Conservation (phyloP, 2,329 filamentous ascomycete species). For the Talaromyces sp. region DNA sequence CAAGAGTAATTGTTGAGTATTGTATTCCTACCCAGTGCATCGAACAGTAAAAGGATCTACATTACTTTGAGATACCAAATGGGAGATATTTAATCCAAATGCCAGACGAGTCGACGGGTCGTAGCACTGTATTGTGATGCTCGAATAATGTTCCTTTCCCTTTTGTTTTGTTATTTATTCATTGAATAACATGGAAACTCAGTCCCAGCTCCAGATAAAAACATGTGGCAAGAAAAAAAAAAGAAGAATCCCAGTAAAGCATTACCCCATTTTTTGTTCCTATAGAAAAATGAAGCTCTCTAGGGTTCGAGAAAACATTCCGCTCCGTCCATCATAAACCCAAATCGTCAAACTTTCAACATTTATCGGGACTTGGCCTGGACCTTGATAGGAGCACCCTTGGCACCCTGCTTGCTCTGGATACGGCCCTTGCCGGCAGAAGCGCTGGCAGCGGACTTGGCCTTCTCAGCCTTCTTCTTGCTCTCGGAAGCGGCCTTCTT, state of each 20-base stretch:
- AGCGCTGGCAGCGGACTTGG: constrained; percentile 75
- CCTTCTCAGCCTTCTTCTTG: constrained; percentile 99
- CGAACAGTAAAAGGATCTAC: not conserved
- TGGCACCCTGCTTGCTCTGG: constrained; percentile 94
- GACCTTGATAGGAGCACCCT: constrained; percentile 84
- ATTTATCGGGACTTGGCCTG: constrained; percentile 80
- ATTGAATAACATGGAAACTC: constrained; percentile 20
- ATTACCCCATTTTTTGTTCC: constrained; percentile 14
- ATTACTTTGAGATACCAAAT: not conserved
- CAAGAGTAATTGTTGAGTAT: not conserved
- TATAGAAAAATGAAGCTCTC: constrained; percentile 25
- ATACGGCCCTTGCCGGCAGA: constrained; percentile 79
- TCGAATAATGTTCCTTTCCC: constrained; percentile 9
- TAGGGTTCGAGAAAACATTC: constrained; percentile 22
- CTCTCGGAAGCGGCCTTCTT: constrained; percentile 87
- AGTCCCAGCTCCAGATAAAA: constrained; percentile 22
- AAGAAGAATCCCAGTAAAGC: constrained; percentile 14
- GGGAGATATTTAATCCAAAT: not conserved
- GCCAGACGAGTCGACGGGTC: constrained; percentile 1
- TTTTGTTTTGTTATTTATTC: constrained; percentile 18
- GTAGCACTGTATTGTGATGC: constrained; percentile 11
- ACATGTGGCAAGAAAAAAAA: constrained; percentile 18
- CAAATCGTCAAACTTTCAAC: not conserved
- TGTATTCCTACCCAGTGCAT: not conserved
- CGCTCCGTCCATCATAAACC: constrained; percentile 23